These are phyloP conservation scores for Bocquillonia castaneifolia DNA, from an alignment of 441 rosid species.

Conservation along the genomic window DNA sequence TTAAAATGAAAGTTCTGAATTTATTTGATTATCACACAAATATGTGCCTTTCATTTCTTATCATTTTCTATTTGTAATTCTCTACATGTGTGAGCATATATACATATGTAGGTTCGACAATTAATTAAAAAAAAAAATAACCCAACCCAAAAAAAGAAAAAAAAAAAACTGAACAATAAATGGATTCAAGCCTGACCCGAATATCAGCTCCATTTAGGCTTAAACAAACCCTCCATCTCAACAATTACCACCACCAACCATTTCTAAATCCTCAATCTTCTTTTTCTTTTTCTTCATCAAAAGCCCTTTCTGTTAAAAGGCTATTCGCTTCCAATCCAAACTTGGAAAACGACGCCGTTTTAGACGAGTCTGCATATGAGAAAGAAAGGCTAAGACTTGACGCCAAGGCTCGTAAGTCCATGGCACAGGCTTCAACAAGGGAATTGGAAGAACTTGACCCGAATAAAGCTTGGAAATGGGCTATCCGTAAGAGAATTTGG, in stretches of 20 bases:
- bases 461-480: slow-evolving; percentile 96
- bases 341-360: slow-evolving; percentile 30
- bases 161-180: neutral
- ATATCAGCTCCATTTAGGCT: slow-evolving; percentile 29
- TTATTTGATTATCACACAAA: too few relatives aligned
- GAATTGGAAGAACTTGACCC: slow-evolving; percentile 49
- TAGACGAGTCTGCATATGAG: slow-evolving; percentile 59
- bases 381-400: slow-evolving; percentile 60
- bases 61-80: too few relatives aligned
- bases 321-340: slow-evolving; percentile 18
- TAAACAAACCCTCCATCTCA: slow-evolving; percentile 4
- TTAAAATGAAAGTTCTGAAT: too few relatives aligned
- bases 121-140: too few relatives aligned
- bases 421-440: slow-evolving; percentile 58
- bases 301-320: neutral
- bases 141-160: neutral
- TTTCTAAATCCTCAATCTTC: neutral
- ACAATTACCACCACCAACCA: neutral
- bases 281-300: slow-evolving; percentile 7
- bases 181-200: slow-evolving; percentile 35
- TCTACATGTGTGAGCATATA: too few relatives aligned
- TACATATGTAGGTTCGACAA: too few relatives aligned
- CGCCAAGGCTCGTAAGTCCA: slow-evolving; percentile 55
- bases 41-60: too few relatives aligned
- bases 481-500: slow-evolving; percentile 71